Evolutionary conservation across 257 asterid species (phyloP).

Genomic region (Cordia subcordata): DNA sequence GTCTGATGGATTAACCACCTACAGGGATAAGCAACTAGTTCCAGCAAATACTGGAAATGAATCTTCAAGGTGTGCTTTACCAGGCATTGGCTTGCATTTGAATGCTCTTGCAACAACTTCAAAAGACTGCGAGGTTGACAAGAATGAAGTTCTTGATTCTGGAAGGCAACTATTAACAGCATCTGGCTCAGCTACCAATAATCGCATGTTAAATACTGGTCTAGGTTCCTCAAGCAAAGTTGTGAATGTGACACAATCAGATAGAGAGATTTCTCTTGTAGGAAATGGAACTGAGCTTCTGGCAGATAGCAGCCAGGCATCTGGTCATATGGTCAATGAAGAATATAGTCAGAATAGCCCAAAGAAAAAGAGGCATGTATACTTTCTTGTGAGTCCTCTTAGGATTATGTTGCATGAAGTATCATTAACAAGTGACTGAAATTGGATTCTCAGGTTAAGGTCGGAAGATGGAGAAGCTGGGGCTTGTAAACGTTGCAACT

Average conservation of each 20-base stretch:
- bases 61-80: conserved; percentile 48
- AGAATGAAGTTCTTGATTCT: conserved; percentile 42
- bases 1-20: conserved; percentile 32
- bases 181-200: conserved; percentile 46
- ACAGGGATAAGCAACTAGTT: conserved; percentile 29
- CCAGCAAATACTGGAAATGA: conserved; percentile 28
- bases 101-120: conserved; percentile 79
- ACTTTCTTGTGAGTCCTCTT: conserved; percentile 2
- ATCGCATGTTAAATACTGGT: conserved; percentile 29
- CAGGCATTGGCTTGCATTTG: conserved; percentile 91
- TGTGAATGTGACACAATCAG: conserved; percentile 30
- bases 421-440: conserved; percentile 15
- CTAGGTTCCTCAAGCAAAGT: conserved; percentile 34
- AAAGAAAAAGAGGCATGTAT: conserved; percentile 71
- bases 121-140: conserved; percentile 45
- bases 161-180: conserved; percentile 53
- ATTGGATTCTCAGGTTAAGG: conserved; percentile 47
- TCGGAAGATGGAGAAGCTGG: conserved; percentile 60
- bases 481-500: conserved; percentile 86
- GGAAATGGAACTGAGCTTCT: conserved; percentile 32
- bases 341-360: conserved; percentile 74
- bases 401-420: not conserved
- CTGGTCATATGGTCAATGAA: conserved; percentile 40
- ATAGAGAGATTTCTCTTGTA: conserved; percentile 30
- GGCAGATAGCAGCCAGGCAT: conserved; percentile 43